phyloP scores from a whole-genome alignment of 768 basidiomycete genomes.

The Suillus tomentosus region DNA sequence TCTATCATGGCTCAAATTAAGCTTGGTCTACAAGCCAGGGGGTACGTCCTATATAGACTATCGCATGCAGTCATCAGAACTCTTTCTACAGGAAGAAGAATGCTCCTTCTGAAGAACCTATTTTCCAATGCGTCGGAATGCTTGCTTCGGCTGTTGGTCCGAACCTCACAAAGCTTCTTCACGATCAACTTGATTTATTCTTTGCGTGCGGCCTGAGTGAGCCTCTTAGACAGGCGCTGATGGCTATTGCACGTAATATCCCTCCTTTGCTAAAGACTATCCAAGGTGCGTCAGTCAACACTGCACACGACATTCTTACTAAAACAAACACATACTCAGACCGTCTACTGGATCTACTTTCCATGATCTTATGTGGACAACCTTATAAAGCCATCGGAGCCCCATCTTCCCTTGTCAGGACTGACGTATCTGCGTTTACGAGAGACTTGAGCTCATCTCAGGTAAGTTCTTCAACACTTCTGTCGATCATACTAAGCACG shows the following conservation, averaged over 20 bases:
- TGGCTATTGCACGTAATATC: slow-evolving; percentile 83
- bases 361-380: slow-evolving; percentile 78
- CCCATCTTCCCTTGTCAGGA: slow-evolving; percentile 60
- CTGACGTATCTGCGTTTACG: slow-evolving; percentile 49
- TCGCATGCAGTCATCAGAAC: slow-evolving; percentile 11
- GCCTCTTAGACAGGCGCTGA: slow-evolving; percentile 80
- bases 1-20: slow-evolving; percentile 89
- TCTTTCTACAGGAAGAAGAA: slow-evolving; percentile 67
- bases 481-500: neutral
- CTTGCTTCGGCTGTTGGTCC: slow-evolving; percentile 93
- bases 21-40: slow-evolving; percentile 81
- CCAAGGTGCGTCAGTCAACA: slow-evolving; percentile 58
- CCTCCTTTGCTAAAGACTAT: slow-evolving; percentile 89
- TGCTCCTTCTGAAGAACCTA: slow-evolving; percentile 89
- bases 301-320: neutral
- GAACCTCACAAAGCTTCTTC: slow-evolving; percentile 91
- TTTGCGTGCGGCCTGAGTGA: slow-evolving; percentile 93
- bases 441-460: slow-evolving; percentile 56
- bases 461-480: slow-evolving; percentile 28
- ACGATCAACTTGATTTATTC: slow-evolving; percentile 97
- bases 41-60: slow-evolving; percentile 48
- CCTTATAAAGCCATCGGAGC: slow-evolving; percentile 88
- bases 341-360: slow-evolving; percentile 85
- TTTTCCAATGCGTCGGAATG: slow-evolving; percentile 98
- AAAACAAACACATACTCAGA: slow-evolving; percentile 47